These are phyloP conservation scores for Uncinocarpus reesii DNA, from an alignment of 2,329 filamentous ascomycete species.

Conservation along the genomic window DNA sequence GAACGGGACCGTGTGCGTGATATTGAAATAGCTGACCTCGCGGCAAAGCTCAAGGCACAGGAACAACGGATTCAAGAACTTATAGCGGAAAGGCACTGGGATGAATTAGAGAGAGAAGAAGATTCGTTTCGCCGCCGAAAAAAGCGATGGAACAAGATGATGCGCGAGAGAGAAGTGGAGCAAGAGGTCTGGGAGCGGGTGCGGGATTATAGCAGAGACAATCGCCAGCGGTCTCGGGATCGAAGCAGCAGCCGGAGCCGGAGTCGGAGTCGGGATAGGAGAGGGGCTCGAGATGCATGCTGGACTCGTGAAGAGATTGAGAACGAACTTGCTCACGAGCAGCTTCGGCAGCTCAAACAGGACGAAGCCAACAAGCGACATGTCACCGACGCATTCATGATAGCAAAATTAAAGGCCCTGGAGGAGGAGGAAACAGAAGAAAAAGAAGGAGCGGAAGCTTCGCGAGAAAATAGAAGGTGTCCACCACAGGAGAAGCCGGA, in stretches of 20 bases:
- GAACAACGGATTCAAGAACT: neutral
- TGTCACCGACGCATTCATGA: slow-evolving; percentile 19
- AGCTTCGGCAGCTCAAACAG: slow-evolving; percentile 26
- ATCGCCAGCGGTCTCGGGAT: neutral
- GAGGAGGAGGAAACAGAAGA: slow-evolving; percentile 28
- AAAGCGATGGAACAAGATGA: neutral
- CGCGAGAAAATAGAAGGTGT: slow-evolving; percentile 26
- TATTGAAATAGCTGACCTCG: neutral
- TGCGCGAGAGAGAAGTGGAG: neutral
- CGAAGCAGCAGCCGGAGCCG: neutral
- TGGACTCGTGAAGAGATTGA: slow-evolving; percentile 19
- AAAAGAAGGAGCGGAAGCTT: slow-evolving; percentile 42
- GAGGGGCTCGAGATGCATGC: neutral
- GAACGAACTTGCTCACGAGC: slow-evolving; percentile 27
- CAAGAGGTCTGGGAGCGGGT: neutral
- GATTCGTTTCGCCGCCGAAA: neutral
- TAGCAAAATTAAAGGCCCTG: slow-evolving; percentile 21
- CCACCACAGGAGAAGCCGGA: slow-evolving; percentile 28
- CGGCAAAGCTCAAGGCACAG: neutral
- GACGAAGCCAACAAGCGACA: slow-evolving; percentile 19
- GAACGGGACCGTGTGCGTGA: slow-evolving; percentile 16
- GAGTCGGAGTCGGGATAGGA: neutral
- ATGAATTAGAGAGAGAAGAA: neutral
- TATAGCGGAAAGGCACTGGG: neutral
- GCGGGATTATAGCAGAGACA: neutral